phyloP scores from a whole-genome alignment of 1,284 basidiomycete genomes.

The Entoloma clypeatum region DNA sequence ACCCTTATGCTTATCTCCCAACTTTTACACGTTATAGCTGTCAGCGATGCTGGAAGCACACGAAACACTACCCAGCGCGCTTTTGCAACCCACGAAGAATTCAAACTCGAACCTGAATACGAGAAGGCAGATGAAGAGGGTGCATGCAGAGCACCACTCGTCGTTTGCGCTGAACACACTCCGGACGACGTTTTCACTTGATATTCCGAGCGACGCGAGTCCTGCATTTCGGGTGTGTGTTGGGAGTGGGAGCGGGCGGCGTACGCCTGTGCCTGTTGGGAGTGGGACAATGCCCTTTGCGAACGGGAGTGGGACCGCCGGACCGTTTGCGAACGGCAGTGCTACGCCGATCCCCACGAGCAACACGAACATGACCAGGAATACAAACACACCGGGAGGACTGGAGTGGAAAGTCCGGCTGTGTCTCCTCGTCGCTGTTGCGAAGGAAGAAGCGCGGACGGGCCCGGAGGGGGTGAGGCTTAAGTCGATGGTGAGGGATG shows the following conservation, averaged over 20 bases:
- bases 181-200: constrained; percentile 79
- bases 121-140: too few relatives aligned
- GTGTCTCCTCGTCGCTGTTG: constrained; percentile 75
- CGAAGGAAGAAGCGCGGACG: constrained; percentile 36
- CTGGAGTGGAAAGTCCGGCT: constrained; percentile 84
- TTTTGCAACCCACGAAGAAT: constrained; percentile 39
- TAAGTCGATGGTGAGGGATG: constrained; percentile 55
- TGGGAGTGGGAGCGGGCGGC: too few relatives aligned
- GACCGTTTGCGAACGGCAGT: too few relatives aligned
- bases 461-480: constrained; percentile 51
- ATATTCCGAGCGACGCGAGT: constrained; percentile 85
- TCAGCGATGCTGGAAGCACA: constrained; percentile 84
- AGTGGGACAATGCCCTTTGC: too few relatives aligned
- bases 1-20: constrained; percentile 5
- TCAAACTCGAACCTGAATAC: too few relatives aligned
- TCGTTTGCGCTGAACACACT: constrained; percentile 68
- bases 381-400: constrained; percentile 56
- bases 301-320: too few relatives aligned
- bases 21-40: constrained; percentile 42
- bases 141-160: constrained; percentile 80
- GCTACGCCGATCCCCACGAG: too few relatives aligned
- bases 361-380: too few relatives aligned
- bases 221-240: constrained; percentile 71
- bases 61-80: constrained; percentile 68
- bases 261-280: too few relatives aligned